These are phyloP conservation scores for Sisymbrium altissimum DNA, from an alignment of 345 rosid genomes.

Conservation along the genomic window DNA sequence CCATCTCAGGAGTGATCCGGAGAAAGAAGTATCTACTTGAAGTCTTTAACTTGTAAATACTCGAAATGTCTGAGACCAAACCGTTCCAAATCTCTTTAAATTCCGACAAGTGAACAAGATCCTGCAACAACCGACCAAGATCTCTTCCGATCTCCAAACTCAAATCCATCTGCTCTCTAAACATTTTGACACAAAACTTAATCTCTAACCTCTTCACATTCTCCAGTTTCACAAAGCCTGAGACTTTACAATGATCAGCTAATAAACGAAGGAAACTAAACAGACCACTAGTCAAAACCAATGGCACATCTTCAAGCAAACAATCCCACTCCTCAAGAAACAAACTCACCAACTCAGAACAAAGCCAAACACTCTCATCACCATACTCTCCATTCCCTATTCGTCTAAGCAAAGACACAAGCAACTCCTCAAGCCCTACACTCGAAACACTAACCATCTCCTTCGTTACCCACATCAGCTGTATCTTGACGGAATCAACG, in stretches of 20 bases:
- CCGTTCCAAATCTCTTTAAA: slow-evolving; percentile 62
- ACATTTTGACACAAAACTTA: slow-evolving; percentile 69
- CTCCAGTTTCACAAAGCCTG: slow-evolving; percentile 34
- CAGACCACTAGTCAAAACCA: slow-evolving; percentile 57
- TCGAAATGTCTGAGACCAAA: slow-evolving; percentile 50
- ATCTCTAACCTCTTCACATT: slow-evolving; percentile 54
- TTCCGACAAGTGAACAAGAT: slow-evolving; percentile 65
- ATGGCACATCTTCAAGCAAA: slow-evolving; percentile 55
- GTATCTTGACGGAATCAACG: slow-evolving; percentile 48
- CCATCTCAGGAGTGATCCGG: slow-evolving; percentile 65
- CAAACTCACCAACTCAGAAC: slow-evolving; percentile 57
- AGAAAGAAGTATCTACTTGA: slow-evolving; percentile 64
- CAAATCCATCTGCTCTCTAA: slow-evolving; percentile 58
- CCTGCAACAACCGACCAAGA: slow-evolving; percentile 65
- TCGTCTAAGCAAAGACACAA: slow-evolving; percentile 56
- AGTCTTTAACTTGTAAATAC: slow-evolving; percentile 53
- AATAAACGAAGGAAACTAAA: slow-evolving; percentile 64
- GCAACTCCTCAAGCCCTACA: slow-evolving; percentile 47
- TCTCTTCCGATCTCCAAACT: slow-evolving; percentile 77
- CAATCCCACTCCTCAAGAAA: slow-evolving; percentile 48
- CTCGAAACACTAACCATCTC: slow-evolving; percentile 69
- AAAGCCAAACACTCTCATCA: slow-evolving; percentile 71
- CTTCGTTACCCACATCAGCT: slow-evolving; percentile 60
- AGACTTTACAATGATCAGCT: slow-evolving; percentile 63
- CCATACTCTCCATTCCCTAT: slow-evolving; percentile 69